Conservation (phyloP, 2,329 filamentous ascomycete genomes). For the Ophiostoma australiae region DNA sequence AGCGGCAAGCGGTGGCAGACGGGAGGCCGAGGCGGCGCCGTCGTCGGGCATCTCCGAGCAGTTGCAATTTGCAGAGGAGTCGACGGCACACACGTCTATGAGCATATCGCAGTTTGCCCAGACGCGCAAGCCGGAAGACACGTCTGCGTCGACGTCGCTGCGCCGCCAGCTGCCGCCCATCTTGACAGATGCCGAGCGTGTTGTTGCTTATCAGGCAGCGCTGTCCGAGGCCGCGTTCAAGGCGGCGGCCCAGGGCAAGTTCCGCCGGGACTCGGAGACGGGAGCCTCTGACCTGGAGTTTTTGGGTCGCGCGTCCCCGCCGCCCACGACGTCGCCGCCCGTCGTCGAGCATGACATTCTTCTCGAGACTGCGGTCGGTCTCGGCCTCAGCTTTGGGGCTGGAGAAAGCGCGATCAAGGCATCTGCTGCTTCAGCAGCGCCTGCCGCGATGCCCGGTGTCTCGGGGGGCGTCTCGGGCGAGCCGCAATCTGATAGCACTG, state of each 20-base stretch:
- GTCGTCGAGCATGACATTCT: neutral
- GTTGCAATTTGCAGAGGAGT: slow-evolving; percentile 40
- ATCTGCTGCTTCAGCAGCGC: neutral
- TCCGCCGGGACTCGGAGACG: slow-evolving; percentile 55
- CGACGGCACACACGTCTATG: slow-evolving; percentile 51
- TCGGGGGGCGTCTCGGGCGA: neutral
- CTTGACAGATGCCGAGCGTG: slow-evolving; percentile 27
- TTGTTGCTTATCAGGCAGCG: slow-evolving; percentile 69
- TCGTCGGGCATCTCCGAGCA: slow-evolving; percentile 44
- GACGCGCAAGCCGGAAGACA: slow-evolving; percentile 16
- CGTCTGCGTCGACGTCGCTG: slow-evolving; percentile 16
- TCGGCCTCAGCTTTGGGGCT: slow-evolving; percentile 4
- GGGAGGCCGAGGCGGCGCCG: slow-evolving; percentile 41
- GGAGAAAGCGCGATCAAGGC: slow-evolving; percentile 18
- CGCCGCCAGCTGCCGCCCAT: slow-evolving; percentile 24
- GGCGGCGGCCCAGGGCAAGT: slow-evolving; percentile 70
- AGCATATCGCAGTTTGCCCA: slow-evolving; percentile 31
- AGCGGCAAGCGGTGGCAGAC: slow-evolving; percentile 12
- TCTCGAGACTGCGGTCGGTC: neutral
- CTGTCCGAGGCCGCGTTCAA: slow-evolving; percentile 75
- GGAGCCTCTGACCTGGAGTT: slow-evolving; percentile 23
- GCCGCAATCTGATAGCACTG: neutral
- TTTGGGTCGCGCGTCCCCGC: slow-evolving; percentile 28
- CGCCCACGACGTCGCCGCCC: neutral
- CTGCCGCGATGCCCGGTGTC: neutral